Conservation (phyloP, 139 green algal genomes). For the Micractinium conductrix region DNA sequence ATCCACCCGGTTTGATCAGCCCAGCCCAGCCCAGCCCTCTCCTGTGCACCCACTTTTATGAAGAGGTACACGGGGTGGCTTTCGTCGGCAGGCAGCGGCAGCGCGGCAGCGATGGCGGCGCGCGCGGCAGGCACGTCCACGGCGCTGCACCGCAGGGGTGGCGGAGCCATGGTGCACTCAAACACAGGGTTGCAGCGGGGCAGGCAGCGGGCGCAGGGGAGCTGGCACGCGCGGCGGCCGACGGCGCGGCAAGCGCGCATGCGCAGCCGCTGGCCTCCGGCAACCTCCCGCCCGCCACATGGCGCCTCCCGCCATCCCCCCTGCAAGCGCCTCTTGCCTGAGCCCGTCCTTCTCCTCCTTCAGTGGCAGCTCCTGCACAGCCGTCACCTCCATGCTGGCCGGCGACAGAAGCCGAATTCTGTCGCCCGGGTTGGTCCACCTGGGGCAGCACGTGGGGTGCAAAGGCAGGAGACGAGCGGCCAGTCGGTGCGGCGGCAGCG, state of each 20-base stretch:
- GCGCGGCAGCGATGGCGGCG: background rate
- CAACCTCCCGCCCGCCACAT: too few species aligned
- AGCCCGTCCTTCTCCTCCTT: background rate
- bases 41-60: too few species aligned
- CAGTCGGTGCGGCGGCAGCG: too few species aligned
- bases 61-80: background rate
- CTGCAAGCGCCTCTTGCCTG: background rate
- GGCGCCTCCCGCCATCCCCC: background rate
- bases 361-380: background rate
- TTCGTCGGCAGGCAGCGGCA: background rate
- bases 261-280: background rate
- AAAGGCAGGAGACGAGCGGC: too few species aligned
- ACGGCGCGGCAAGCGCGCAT: too few species aligned
- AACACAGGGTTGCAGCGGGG: too few species aligned
- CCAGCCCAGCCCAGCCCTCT: background rate
- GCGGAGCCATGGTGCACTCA: too few species aligned
- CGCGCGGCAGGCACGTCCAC: background rate
- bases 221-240: too few species aligned
- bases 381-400: background rate
- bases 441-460: too few species aligned
- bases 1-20: background rate
- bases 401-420: background rate
- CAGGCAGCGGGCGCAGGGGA: too few species aligned
- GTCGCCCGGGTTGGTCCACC: background rate
- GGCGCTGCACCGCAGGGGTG: background rate